Evolutionary conservation across 768 basidiomycete species (phyloP).

Genomic region (Russula vinacea): DNA sequence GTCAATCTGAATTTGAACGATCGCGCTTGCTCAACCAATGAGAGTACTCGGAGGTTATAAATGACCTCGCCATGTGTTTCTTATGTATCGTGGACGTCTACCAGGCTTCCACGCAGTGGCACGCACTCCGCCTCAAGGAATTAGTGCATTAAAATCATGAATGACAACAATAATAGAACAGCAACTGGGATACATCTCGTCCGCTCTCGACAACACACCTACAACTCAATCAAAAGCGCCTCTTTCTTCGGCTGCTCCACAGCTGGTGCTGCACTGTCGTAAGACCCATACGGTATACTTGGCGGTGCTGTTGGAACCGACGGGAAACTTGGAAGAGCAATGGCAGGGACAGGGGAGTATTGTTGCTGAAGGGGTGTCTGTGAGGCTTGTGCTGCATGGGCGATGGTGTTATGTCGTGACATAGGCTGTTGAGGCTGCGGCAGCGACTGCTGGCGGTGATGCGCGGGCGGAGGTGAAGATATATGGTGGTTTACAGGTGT

Average conservation of each 20-base stretch:
- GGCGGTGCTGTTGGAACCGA: constrained; percentile 29
- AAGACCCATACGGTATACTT: constrained; percentile 18
- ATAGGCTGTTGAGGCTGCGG: constrained; percentile 12
- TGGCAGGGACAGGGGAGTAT: constrained; percentile 13
- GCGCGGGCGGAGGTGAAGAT: constrained; percentile 23
- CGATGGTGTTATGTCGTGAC: constrained; percentile 26
- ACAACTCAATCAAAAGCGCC: constrained; percentile 30
- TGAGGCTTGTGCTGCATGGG: constrained; percentile 24
- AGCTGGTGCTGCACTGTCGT: constrained; percentile 16
- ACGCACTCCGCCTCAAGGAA: not conserved
- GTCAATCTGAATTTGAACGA: not conserved
- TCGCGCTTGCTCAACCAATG: not conserved
- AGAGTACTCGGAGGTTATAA: not conserved
- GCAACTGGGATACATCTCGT: not conserved
- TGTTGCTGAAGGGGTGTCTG: constrained; percentile 26
- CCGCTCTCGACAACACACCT: not conserved
- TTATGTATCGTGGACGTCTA: not conserved
- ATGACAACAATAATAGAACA: constrained; percentile 13
- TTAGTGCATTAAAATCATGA: constrained; percentile 5
- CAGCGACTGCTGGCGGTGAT: constrained; percentile 10
- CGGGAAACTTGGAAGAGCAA: constrained; percentile 27
- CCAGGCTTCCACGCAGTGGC: too few species aligned
- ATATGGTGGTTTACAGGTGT: constrained; percentile 30
- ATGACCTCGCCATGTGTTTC: not conserved
- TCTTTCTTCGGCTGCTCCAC: constrained; percentile 31